Conservation (phyloP, 139 green algal genomes). For the Closterium sp. region DNA sequence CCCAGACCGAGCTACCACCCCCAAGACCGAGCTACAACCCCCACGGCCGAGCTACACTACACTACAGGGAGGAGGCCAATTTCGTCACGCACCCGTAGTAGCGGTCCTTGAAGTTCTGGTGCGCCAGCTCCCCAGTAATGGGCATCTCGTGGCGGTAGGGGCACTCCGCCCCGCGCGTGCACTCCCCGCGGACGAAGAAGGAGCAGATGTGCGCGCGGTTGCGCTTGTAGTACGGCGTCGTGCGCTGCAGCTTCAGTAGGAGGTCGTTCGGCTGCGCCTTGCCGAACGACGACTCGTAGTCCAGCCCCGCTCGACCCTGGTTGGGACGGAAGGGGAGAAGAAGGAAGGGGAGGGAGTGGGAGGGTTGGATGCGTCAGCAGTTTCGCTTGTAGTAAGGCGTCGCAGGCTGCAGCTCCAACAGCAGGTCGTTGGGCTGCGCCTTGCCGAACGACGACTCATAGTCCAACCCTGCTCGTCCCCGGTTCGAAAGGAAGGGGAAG, state of each 20-base stretch:
- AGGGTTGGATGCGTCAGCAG: background rate
- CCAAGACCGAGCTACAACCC: no score
- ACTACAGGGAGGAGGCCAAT: no score
- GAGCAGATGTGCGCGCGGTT: slow-evolving; percentile 91
- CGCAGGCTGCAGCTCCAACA: background rate
- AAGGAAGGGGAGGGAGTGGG: slow-evolving; percentile 2
- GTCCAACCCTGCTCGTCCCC: no score
- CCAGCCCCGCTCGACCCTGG: slow-evolving; percentile 30
- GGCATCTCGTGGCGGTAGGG: slow-evolving; percentile 68
- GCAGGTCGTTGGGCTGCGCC: no score
- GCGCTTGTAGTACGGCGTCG: slow-evolving; percentile 93
- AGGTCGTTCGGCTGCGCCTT: slow-evolving; percentile 65
- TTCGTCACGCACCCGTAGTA: slow-evolving; percentile 85
- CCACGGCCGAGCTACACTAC: no score
- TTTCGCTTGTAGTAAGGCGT: background rate
- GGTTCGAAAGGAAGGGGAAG: no score
- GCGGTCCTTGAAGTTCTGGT: slow-evolving; percentile 96
- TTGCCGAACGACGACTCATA: no score
- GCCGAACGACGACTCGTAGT: slow-evolving; percentile 49
- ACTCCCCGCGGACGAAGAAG: slow-evolving; percentile 90
- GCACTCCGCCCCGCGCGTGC: slow-evolving; percentile 92
- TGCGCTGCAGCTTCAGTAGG: slow-evolving; percentile 80
- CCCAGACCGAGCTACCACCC: no score
- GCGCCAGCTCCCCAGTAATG: slow-evolving; percentile 62
- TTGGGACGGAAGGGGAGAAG: background rate